phyloP scores from a whole-genome alignment of 139 green algal genomes.

The Chlorella sp. region DNA sequence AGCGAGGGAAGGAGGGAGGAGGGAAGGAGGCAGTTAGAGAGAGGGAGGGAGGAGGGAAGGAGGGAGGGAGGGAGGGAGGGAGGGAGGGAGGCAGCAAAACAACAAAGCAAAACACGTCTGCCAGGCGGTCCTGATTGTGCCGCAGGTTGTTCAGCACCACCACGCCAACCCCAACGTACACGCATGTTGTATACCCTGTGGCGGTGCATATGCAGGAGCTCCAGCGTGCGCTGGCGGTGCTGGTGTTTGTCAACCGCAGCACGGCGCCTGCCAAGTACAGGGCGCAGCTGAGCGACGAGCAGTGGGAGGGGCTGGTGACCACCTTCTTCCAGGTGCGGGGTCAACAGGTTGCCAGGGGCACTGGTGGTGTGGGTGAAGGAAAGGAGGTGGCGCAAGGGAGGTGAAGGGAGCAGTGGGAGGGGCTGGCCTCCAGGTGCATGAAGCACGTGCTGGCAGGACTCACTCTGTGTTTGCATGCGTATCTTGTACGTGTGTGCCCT shows the following conservation, averaged over 20 bases:
- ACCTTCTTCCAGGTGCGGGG: slow-evolving; percentile 43
- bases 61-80: background rate
- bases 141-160: too few species aligned
- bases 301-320: slow-evolving; percentile 60
- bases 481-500: too few species aligned
- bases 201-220: slow-evolving; percentile 80
- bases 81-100: too few species aligned
- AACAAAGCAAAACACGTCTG: too few species aligned
- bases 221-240: slow-evolving; percentile 72
- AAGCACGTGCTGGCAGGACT: too few species aligned
- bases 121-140: too few species aligned
- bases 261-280: background rate
- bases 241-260: slow-evolving; percentile 54
- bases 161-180: too few species aligned
- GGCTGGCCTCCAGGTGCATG: too few species aligned
- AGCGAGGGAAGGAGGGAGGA: background rate
- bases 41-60: background rate
- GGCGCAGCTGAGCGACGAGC: slow-evolving; percentile 10
- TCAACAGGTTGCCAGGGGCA: background rate
- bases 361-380: background rate
- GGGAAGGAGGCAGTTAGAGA: background rate
- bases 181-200: too few species aligned
- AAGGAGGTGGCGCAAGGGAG: too few species aligned
- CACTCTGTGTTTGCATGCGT: too few species aligned
- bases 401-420: too few species aligned